Conservation (phyloP, 768 basidiomycete species). For the Kwoniella bestiolae region DNA sequence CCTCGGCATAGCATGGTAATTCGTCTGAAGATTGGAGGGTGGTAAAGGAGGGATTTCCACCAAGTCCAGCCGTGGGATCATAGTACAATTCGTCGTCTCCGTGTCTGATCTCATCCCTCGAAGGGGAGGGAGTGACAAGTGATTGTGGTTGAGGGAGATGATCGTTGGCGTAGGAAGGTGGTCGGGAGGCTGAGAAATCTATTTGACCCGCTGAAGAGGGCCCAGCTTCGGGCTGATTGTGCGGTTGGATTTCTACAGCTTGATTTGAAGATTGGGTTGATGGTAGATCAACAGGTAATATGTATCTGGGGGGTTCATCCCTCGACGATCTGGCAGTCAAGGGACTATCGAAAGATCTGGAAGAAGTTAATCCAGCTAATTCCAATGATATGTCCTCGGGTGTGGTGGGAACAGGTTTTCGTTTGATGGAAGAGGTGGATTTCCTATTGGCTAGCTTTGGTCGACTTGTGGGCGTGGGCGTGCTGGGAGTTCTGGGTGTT, state of each 20-base stretch:
- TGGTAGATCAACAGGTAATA: slow-evolving; percentile 34
- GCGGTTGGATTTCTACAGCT: no score
- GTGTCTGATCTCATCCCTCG: background rate
- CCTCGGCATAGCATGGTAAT: slow-evolving; percentile 41
- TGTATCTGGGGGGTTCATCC: slow-evolving; percentile 33
- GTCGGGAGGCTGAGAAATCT: slow-evolving; percentile 10
- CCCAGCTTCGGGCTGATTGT: background rate
- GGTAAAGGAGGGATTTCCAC: background rate
- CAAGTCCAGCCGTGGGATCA: slow-evolving; percentile 13
- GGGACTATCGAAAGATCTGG: slow-evolving; percentile 2
- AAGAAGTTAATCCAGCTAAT: background rate
- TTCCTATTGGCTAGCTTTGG: slow-evolving; percentile 16
- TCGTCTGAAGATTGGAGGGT: slow-evolving; percentile 24
- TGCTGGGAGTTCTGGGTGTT: slow-evolving; percentile 2
- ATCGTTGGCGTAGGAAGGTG: slow-evolving; percentile 16
- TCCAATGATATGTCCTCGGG: slow-evolving; percentile 7
- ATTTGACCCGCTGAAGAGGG: background rate
- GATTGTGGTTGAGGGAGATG: background rate
- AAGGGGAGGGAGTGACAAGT: background rate
- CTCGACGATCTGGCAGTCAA: background rate
- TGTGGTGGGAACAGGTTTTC: slow-evolving; percentile 40
- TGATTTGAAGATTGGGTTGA: background rate
- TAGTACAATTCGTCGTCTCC: background rate
- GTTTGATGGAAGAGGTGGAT: slow-evolving; percentile 33
- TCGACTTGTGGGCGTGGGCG: background rate